Conservation (phyloP, 768 basidiomycete genomes). For the Serendipita sp. region DNA sequence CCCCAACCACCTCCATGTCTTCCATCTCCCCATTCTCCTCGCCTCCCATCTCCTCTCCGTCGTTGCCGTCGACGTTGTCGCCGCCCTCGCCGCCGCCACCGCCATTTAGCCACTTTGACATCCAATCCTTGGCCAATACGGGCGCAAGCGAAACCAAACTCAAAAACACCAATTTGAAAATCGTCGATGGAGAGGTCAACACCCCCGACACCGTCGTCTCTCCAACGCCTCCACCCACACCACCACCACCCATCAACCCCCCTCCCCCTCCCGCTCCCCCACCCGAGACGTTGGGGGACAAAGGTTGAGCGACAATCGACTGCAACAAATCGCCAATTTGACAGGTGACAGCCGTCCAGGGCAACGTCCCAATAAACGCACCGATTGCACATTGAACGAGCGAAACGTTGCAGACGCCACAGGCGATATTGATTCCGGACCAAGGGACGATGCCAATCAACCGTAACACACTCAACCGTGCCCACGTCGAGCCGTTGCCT, state of each 20-base stretch:
- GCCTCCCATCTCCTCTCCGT: slow-evolving; percentile 15
- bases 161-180: slow-evolving; percentile 68
- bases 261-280: too few species aligned
- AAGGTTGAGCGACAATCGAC: slow-evolving; percentile 54
- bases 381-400: slow-evolving; percentile 62
- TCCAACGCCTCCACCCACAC: not conserved
- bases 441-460: slow-evolving; percentile 90
- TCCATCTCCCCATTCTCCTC: not conserved
- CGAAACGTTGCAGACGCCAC: slow-evolving; percentile 76
- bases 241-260: not conserved
- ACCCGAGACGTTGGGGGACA: slow-evolving; percentile 19
- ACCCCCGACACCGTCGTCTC: slow-evolving; percentile 43
- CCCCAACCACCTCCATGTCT: too few species aligned
- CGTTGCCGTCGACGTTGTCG: slow-evolving; percentile 19
- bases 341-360: slow-evolving; percentile 87
- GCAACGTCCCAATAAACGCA: slow-evolving; percentile 67
- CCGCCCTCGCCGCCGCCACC: slow-evolving; percentile 19
- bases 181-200: slow-evolving; percentile 67
- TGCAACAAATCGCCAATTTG: slow-evolving; percentile 84
- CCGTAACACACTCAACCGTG: slow-evolving; percentile 71
- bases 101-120: slow-evolving; percentile 38
- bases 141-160: slow-evolving; percentile 77
- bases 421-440: slow-evolving; percentile 95
- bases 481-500: slow-evolving; percentile 37
- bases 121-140: slow-evolving; percentile 55